A percentile compares a stretch with the other conserved stretches of the same genome.
Evolutionary conservation across 306 rosid species (phyloP).

Genomic region (Luffa acutangula): DNA sequence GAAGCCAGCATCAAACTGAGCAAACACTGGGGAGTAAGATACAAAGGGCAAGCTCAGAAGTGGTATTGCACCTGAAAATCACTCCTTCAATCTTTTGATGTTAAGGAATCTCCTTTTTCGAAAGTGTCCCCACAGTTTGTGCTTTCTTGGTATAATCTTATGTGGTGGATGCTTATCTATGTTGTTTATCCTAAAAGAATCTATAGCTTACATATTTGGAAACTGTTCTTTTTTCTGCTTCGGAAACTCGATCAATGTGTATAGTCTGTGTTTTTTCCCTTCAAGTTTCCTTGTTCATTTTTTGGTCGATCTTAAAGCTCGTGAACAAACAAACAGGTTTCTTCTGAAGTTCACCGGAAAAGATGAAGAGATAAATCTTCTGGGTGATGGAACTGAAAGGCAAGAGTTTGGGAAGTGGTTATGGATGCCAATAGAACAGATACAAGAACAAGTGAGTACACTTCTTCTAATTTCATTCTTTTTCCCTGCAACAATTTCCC

Average conservation of each 20-base stretch:
- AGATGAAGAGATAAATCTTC: slow-evolving; percentile 75
- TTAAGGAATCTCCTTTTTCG: not conserved
- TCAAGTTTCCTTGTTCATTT: not conserved
- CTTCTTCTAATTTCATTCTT: not conserved
- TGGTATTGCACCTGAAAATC: slow-evolving; percentile 30
- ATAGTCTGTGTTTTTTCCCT: not conserved
- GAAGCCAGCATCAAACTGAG: slow-evolving; percentile 46
- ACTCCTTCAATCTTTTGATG: slow-evolving; percentile 1
- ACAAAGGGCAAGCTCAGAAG: slow-evolving; percentile 90
- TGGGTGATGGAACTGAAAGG: slow-evolving; percentile 86
- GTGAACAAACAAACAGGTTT: slow-evolving; percentile 38
- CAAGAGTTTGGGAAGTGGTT: slow-evolving; percentile 89
- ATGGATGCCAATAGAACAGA: slow-evolving; percentile 59
- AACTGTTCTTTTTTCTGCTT: not conserved
- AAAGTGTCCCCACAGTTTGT: not conserved
- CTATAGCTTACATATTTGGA: not conserved
- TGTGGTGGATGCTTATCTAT: not conserved
- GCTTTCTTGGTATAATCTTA: not conserved
- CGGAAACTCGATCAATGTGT: not conserved
- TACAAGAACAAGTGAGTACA: slow-evolving; percentile 48
- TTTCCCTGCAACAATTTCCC: not conserved
- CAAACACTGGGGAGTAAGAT: slow-evolving; percentile 65
- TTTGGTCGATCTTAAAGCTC: not conserved
- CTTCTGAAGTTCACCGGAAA: slow-evolving; percentile 68
- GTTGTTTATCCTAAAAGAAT: not conserved